These are phyloP conservation scores for Ascochyta koolunga DNA, from an alignment of 2,329 filamentous ascomycete species.

Conservation along the genomic window DNA sequence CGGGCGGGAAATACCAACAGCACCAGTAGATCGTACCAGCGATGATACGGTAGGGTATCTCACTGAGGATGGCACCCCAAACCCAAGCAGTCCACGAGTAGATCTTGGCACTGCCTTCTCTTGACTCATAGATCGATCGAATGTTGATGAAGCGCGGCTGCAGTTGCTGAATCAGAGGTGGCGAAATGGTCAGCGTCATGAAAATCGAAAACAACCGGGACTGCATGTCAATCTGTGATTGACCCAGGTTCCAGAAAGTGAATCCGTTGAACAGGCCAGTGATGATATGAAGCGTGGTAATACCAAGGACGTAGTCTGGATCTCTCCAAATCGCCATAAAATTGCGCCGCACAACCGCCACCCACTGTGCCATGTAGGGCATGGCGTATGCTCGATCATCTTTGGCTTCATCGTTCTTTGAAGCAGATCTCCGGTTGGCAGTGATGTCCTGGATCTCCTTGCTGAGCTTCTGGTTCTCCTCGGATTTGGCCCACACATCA, in stretches of 20 bases:
- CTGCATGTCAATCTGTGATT: constrained; percentile 51
- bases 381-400: constrained; percentile 55
- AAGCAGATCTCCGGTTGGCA: constrained; percentile 38
- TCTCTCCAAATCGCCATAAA: constrained; percentile 70
- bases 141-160: constrained; percentile 73
- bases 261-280: constrained; percentile 58
- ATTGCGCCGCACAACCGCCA: constrained; percentile 53
- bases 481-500: constrained; percentile 52
- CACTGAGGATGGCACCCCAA: constrained; percentile 68
- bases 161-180: constrained; percentile 76
- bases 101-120: constrained; percentile 79
- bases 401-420: constrained; percentile 42
- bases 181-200: constrained; percentile 76
- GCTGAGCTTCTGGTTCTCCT: constrained; percentile 46
- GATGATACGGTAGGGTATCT: constrained; percentile 72
- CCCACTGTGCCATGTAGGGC: constrained; percentile 50
- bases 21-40: constrained; percentile 68
- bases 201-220: constrained; percentile 77
- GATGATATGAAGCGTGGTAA: constrained; percentile 59
- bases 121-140: constrained; percentile 70
- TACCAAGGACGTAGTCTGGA: constrained; percentile 63
- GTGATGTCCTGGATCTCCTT: constrained; percentile 52
- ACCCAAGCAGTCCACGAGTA: constrained; percentile 78
- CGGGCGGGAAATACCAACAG: constrained; percentile 60
- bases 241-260: constrained; percentile 56